Percentiles rank a stretch among this genome's conserved stretches.
These are phyloP conservation scores for Pelargonium nanum DNA, from an alignment of 345 rosid genomes.

Conservation along the genomic window DNA sequence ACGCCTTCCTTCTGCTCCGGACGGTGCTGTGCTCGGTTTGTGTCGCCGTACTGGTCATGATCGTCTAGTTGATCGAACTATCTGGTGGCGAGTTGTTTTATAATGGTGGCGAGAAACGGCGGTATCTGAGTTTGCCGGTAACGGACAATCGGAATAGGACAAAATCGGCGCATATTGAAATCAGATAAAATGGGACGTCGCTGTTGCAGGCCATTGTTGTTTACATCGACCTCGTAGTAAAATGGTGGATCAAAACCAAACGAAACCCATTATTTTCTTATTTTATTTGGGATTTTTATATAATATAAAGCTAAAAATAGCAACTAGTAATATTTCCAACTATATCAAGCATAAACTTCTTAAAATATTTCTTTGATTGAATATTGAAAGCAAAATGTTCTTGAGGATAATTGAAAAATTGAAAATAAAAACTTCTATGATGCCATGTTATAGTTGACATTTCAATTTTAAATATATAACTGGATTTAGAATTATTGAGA, in stretches of 20 bases:
- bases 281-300: no score
- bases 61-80: background rate
- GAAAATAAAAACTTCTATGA: no score
- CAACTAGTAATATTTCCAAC: no score
- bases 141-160: background rate
- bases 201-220: background rate
- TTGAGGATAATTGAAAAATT: no score
- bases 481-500: no score
- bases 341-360: no score
- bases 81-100: conserved; percentile 4
- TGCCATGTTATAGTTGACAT: no score
- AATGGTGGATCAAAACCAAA: background rate
- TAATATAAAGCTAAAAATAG: no score
- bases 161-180: background rate
- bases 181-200: no score
- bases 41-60: conserved; percentile 13
- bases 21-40: background rate
- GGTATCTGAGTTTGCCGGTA: background rate
- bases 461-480: no score
- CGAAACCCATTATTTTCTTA: background rate
- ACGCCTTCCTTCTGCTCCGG: conserved; percentile 25
- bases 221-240: background rate
- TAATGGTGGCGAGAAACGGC: conserved; percentile 3
- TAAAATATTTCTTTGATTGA: no score
- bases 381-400: no score